Evolutionary conservation across 306 rosid genomes (phyloP).

Genomic region (Potentilla sterilis): DNA sequence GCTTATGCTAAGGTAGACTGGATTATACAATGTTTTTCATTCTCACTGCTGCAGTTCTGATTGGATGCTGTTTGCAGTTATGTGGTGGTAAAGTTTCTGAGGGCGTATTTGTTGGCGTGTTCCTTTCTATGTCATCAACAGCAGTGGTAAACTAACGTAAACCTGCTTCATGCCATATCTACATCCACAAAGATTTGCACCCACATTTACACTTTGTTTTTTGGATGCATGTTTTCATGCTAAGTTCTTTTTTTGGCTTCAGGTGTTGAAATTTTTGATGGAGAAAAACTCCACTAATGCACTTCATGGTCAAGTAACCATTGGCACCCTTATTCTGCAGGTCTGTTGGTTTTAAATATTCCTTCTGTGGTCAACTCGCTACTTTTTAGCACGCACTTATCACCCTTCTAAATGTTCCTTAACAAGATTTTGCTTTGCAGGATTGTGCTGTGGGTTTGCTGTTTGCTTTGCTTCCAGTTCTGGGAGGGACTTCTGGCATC

Average conservation of each 20-base stretch:
- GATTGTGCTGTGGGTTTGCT: slow-evolving; percentile 54
- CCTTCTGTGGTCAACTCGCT: neutral
- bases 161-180: slow-evolving; percentile 19
- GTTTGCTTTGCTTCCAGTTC: slow-evolving; percentile 82
- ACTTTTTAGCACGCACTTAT: slow-evolving; percentile 10
- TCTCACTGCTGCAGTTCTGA: slow-evolving; percentile 33
- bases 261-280: slow-evolving; percentile 97
- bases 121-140: slow-evolving; percentile 97
- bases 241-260: slow-evolving; percentile 6
- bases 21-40: slow-evolving; percentile 18
- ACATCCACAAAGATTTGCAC: slow-evolving; percentile 4
- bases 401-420: slow-evolving; percentile 22
- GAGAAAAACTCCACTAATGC: slow-evolving; percentile 76
- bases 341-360: slow-evolving; percentile 31
- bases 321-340: slow-evolving; percentile 73
- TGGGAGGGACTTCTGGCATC: slow-evolving; percentile 96
- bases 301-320: slow-evolving; percentile 97
- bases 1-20: slow-evolving; percentile 25
- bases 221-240: slow-evolving; percentile 1
- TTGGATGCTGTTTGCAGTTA: slow-evolving; percentile 66
- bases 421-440: slow-evolving; percentile 37
- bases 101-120: slow-evolving; percentile 91
- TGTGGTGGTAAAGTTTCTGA: slow-evolving; percentile 97
- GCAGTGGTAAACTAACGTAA: slow-evolving; percentile 52
- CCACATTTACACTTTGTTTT: slow-evolving; percentile 1